phyloP scores from a whole-genome alignment of 129 eudicot species.

The Dittrichia graveolens region DNA sequence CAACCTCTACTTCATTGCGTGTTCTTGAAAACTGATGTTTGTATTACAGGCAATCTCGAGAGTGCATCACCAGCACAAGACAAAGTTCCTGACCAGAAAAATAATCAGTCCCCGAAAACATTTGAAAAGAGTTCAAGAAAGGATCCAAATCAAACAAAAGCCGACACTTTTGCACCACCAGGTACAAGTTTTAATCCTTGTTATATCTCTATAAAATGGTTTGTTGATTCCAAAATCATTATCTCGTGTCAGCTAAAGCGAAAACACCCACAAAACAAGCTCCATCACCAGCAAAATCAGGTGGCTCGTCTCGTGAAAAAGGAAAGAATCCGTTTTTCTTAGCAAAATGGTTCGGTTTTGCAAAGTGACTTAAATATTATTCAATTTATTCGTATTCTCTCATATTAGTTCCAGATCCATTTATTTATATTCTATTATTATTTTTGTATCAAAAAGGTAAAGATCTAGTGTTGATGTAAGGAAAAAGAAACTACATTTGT shows the following conservation, averaged over 20 bases:
- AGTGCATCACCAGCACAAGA: conserved; percentile 33
- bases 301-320: conserved; percentile 47
- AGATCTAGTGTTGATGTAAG: background rate
- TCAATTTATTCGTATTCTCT: conserved; percentile 18
- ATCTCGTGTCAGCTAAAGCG: conserved; percentile 48
- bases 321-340: conserved; percentile 65
- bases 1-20: background rate
- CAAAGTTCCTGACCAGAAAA: conserved; percentile 31
- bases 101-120: conserved; percentile 36
- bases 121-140: conserved; percentile 40
- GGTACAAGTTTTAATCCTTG: conserved; percentile 36
- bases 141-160: conserved; percentile 35
- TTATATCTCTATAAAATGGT: background rate
- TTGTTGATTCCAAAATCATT: background rate
- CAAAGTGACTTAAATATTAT: conserved; percentile 42
- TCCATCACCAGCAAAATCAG: conserved; percentile 46
- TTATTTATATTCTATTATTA: conserved; percentile 26
- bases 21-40: background rate
- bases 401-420: conserved; percentile 13
- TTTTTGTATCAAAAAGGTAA: conserved; percentile 30
- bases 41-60: conserved; percentile 41
- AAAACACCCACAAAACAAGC: conserved; percentile 51
- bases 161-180: conserved; percentile 32
- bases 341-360: conserved; percentile 84
- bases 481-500: background rate